Conservation (phyloP, 108 stramenopile species). For the Fistulifera solaris region DNA sequence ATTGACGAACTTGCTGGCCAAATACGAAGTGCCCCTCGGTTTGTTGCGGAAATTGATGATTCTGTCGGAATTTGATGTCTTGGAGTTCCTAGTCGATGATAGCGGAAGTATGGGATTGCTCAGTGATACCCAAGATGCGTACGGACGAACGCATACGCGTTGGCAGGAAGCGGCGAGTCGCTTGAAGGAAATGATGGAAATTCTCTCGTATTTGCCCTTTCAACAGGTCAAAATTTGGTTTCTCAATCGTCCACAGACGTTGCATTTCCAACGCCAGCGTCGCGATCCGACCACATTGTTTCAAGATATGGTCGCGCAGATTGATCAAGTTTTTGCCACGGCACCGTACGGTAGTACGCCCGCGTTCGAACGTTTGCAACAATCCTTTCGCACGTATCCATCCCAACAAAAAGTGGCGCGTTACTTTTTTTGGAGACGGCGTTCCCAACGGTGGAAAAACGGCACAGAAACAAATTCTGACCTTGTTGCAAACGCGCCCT, state of each 20-base stretch:
- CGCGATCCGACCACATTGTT: slow-evolving; percentile 21
- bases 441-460: slow-evolving; percentile 32
- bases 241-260: slow-evolving; percentile 26
- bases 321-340: slow-evolving; percentile 25
- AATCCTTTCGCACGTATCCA: slow-evolving; percentile 26
- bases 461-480: slow-evolving; percentile 26
- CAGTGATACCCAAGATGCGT: slow-evolving; percentile 21
- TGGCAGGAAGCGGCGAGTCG: slow-evolving; percentile 35
- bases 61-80: slow-evolving; percentile 24
- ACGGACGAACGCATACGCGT: slow-evolving; percentile 11
- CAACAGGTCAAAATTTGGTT: slow-evolving; percentile 29
- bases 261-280: slow-evolving; percentile 19
- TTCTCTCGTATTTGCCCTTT: slow-evolving; percentile 35
- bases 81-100: slow-evolving; percentile 45
- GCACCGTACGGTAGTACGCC: slow-evolving; percentile 33
- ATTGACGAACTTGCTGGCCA: slow-evolving; percentile 17
- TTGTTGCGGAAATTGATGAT: slow-evolving; percentile 39
- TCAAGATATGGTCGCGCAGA: slow-evolving; percentile 17
- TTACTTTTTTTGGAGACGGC: slow-evolving; percentile 46
- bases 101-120: slow-evolving; percentile 20
- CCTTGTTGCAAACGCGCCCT: slow-evolving; percentile 22
- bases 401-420: slow-evolving; percentile 20
- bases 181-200: slow-evolving; percentile 38
- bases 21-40: slow-evolving; percentile 48
- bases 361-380: slow-evolving; percentile 28